These are phyloP conservation scores for Apocynum venetum DNA, from an alignment of 257 asterid species.

Conservation along the genomic window DNA sequence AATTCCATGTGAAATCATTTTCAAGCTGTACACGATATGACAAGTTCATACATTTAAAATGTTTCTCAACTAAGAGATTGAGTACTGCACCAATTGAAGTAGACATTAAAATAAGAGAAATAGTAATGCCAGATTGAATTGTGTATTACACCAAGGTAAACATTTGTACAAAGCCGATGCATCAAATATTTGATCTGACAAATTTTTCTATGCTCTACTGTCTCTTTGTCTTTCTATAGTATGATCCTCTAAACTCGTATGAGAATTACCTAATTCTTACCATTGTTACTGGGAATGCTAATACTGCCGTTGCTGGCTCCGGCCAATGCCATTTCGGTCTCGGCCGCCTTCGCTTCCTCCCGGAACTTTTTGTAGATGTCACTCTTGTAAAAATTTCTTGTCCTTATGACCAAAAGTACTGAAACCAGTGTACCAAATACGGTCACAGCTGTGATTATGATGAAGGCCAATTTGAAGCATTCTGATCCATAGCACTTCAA, in stretches of 20 bases:
- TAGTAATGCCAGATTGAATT: no score
- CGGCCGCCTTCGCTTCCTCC: conserved; percentile 32
- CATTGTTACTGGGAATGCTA: conserved; percentile 11
- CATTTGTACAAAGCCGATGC: background rate
- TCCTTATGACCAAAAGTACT: conserved; percentile 49
- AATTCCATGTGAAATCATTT: no score
- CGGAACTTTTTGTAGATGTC: conserved; percentile 68
- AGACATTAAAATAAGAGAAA: no score
- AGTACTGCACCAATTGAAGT: no score
- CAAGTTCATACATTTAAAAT: no score
- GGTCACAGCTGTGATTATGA: conserved; percentile 59
- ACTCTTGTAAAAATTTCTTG: conserved; percentile 62
- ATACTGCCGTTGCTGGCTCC: background rate
- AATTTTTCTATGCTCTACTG: background rate
- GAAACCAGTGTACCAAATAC: conserved; percentile 61
- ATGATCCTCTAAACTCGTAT: background rate
- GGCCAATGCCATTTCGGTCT: conserved; percentile 24
- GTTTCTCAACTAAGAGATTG: no score
- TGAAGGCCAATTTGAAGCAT: conserved; percentile 57
- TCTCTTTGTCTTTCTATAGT: no score
- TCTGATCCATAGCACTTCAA: conserved; percentile 55
- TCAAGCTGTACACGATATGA: no score
- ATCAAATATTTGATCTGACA: background rate
- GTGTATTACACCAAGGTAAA: no score
- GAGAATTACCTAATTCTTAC: background rate